Evolutionary conservation across 176 grass and related monocot genomes (phyloP).

Genomic region (Zea mays): DNA sequence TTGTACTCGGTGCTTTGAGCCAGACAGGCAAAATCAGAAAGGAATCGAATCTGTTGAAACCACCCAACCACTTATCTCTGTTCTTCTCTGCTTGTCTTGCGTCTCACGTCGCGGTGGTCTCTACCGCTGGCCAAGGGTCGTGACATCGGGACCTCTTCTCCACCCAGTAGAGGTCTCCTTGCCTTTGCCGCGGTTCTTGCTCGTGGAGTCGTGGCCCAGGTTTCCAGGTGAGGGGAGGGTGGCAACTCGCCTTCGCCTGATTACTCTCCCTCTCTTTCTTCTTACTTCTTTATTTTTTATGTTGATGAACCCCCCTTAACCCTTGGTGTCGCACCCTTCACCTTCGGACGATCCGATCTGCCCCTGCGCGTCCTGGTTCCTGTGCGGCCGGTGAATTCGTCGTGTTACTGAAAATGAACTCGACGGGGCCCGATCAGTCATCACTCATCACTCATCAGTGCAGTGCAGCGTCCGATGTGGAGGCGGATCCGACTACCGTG

Average conservation of each 20-base stretch:
- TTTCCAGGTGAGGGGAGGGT: conserved; percentile 15
- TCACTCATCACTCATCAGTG: too few relatives aligned
- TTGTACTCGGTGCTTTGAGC: too few relatives aligned
- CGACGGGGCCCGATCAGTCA: too few relatives aligned
- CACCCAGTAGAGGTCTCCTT: neutral
- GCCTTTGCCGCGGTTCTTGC: neutral
- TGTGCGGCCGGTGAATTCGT: neutral
- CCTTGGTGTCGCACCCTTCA: neutral
- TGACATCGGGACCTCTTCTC: neutral
- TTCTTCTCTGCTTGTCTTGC: too few relatives aligned
- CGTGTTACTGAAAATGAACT: neutral
- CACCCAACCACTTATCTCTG: too few relatives aligned
- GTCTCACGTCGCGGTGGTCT: too few relatives aligned
- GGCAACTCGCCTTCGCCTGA: neutral
- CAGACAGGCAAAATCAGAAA: too few relatives aligned
- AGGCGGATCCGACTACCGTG: neutral
- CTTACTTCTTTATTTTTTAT: neutral
- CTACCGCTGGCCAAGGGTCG: too few relatives aligned
- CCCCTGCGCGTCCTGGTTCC: neutral
- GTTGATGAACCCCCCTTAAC: neutral
- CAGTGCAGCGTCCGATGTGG: neutral
- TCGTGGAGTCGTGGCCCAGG: conserved; percentile 2
- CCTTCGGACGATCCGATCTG: neutral
- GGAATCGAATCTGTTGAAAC: too few relatives aligned
- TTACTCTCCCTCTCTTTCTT: neutral